Percentiles rank a stretch among this genome's conserved stretches.
Conservation (phyloP, 306 rosid species). For the Carpinus fangiana region DNA sequence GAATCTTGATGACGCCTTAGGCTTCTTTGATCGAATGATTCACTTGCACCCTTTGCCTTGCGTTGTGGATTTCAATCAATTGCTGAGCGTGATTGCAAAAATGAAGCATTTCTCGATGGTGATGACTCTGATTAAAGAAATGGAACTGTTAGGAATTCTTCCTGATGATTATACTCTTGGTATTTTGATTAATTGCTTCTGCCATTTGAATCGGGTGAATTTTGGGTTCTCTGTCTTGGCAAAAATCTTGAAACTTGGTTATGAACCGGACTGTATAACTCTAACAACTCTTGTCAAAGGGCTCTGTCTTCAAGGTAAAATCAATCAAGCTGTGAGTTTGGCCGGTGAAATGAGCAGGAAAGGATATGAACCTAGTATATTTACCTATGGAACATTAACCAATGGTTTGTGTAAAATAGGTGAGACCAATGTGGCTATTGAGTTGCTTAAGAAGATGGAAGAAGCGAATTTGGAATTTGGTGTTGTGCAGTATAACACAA, state of each 20-base stretch:
- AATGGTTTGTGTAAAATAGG: too few relatives aligned
- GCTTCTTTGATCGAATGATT: too few relatives aligned
- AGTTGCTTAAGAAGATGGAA: too few relatives aligned
- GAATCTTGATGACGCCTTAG: too few relatives aligned
- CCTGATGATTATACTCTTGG: slow-evolving; percentile 26
- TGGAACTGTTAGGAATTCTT: not conserved
- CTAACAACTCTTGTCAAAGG: slow-evolving; percentile 37
- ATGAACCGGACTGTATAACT: slow-evolving; percentile 33
- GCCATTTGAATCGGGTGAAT: slow-evolving; percentile 20
- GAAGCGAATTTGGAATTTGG: too few relatives aligned
- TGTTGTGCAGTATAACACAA: too few relatives aligned
- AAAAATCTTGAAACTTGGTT: slow-evolving; percentile 36
- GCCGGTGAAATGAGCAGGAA: too few relatives aligned
- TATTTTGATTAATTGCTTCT: slow-evolving; percentile 43
- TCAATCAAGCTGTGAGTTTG: too few relatives aligned
- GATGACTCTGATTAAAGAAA: slow-evolving; percentile 32
- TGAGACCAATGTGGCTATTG: too few relatives aligned
- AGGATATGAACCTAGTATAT: too few relatives aligned
- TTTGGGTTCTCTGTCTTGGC: slow-evolving; percentile 43
- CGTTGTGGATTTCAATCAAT: not conserved
- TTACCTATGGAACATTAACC: too few relatives aligned
- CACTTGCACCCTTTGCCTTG: too few relatives aligned
- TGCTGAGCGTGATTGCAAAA: slow-evolving; percentile 31
- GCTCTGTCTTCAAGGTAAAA: not conserved
- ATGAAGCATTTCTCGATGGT: slow-evolving; percentile 14